Base-by-base conservation (phyloP, 2,329 filamentous ascomycete genomes). In the Arthrobotrys megalospora region DNA sequence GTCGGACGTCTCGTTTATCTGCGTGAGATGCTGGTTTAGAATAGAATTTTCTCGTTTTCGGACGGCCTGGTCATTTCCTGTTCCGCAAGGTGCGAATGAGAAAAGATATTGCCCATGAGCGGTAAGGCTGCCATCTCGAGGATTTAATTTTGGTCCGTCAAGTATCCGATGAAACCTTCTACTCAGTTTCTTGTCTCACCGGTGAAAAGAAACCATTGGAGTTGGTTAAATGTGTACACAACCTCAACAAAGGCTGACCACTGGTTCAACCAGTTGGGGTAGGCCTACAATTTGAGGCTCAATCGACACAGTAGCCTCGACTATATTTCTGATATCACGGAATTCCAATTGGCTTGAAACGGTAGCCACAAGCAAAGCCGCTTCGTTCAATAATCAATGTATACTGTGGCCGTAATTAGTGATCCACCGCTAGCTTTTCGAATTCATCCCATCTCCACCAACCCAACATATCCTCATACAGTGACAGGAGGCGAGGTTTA, bases 1-100 rank as follows among this genome's bases (percentile, higher is more conserved):
- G 66, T 50, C 32, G 21, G 21, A 36, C 28, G 28, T 34, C 68
- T 72, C 60, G 60, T 72, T 63, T 72, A 72, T 72, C 68, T 53
- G 45, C 63, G 1, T 12, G 28, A 53, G 10, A 28, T 43, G 32
- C 32, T 48, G 34, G 47, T 14, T 53, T 12, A 16, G 19, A 34
- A 19, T 36, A n/a, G 50, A 41, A n/a, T 11, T 34, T 36, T 65
- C 45, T 41, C 7, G 36, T 55, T 65, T 28, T 58, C 43, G 43
- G 43, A 6, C 45, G 5, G 16, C 11, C 19, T 43, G 7, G 34
- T 10, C 50, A 50, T 58, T 60, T 66, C 58, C 69, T 41, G 2
- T 60, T 73, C 41, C 28, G 69, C 60, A 50, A 73, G 69, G 69
- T 73, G 55, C 38, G 43, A 60, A 38, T n/a, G 10, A 19, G 50